Conservation (phyloP, 2,329 filamentous ascomycete genomes). For the Beauveria sp. region DNA sequence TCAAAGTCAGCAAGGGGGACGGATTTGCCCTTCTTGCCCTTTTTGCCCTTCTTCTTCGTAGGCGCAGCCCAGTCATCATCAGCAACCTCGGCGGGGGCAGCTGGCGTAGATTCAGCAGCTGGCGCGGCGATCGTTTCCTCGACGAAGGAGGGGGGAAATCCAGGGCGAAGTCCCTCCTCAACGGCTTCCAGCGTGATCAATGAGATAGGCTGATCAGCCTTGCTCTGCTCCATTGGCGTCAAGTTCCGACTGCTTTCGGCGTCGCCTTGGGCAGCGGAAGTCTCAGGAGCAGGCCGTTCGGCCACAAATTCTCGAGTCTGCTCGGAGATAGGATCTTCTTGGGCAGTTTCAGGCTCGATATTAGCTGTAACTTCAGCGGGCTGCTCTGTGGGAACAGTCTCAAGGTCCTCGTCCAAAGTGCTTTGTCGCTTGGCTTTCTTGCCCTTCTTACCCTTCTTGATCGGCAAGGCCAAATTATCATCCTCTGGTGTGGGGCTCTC, state of each 20-base stretch:
- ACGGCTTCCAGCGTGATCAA: not conserved
- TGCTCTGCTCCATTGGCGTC: slow-evolving; percentile 26
- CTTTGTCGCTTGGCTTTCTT: slow-evolving; percentile 20
- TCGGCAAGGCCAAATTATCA: slow-evolving; percentile 24
- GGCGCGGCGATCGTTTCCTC: not conserved
- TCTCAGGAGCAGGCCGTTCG: not conserved
- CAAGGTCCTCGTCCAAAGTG: not conserved
- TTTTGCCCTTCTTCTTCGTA: slow-evolving; percentile 29
- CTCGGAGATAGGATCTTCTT: not conserved
- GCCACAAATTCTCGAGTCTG: not conserved
- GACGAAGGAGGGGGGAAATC: not conserved
- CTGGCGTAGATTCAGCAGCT: not conserved
- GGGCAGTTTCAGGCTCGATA: not conserved
- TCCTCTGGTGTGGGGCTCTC: slow-evolving; percentile 13
- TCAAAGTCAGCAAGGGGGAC: not conserved
- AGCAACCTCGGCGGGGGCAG: not conserved
- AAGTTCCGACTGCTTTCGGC: slow-evolving; percentile 12
- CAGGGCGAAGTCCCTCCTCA: not conserved
- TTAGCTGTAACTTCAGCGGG: not conserved
- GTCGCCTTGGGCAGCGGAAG: slow-evolving; percentile 19
- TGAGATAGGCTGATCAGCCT: slow-evolving; percentile 10
- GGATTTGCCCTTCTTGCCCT: slow-evolving; percentile 22
- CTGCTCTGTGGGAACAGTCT: not conserved
- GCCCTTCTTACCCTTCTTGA: slow-evolving; percentile 39
- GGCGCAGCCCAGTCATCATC: slow-evolving; percentile 14